Percentiles rank a stretch among this genome's conserved stretches.
These are phyloP conservation scores for Pseudogymnoascus sp. DNA, from an alignment of 2,329 filamentous ascomycete genomes.

Conservation along the genomic window DNA sequence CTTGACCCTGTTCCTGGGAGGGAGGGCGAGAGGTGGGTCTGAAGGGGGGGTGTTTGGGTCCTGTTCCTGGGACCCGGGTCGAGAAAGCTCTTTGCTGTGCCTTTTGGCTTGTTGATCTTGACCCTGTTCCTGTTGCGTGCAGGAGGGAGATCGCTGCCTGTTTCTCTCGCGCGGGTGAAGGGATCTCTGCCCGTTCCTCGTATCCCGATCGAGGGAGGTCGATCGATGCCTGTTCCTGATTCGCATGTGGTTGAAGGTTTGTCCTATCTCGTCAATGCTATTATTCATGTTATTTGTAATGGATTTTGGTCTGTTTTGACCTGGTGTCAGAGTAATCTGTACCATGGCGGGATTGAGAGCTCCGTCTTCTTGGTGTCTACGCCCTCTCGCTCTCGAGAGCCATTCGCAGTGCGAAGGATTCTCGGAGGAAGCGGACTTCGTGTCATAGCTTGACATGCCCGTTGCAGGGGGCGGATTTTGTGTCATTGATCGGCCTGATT, in stretches of 20 bases:
- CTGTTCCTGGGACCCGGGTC: conserved; percentile 2
- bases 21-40: not conserved
- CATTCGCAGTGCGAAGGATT: not conserved
- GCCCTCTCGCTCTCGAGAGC: not conserved
- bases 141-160: not conserved
- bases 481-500: not conserved
- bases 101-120: not conserved
- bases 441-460: not conserved
- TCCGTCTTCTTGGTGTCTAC: not conserved
- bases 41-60: not conserved
- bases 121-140: not conserved
- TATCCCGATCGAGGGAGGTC: not conserved
- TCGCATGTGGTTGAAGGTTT: not conserved
- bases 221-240: not conserved
- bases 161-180: not conserved
- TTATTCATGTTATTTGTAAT: not conserved
- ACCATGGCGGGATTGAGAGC: not conserved
- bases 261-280: not conserved
- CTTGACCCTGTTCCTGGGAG: not conserved
- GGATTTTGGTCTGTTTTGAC: not conserved
- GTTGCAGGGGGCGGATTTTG: not conserved
- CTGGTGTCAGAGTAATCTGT: not conserved
- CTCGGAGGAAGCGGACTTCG: not conserved
- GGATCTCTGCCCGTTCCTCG: not conserved
- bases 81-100: not conserved